Evolutionary conservation across 2,329 filamentous ascomycete genomes (phyloP), one percentile per base, ranked within the genome.

Genomic region (Fusarium kyushuense): DNA sequence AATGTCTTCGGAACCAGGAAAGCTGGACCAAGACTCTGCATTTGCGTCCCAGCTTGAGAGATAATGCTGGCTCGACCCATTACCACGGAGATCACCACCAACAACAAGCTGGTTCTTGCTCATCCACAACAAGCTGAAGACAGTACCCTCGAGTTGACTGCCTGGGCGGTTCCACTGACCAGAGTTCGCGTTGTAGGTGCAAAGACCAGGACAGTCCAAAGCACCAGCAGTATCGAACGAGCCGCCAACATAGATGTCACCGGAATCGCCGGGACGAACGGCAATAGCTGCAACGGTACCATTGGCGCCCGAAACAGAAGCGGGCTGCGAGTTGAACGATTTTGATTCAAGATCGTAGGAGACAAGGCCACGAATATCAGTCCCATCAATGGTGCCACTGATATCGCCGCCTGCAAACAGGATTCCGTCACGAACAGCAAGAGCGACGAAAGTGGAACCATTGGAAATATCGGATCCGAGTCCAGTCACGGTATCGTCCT

Each of bases 391-490:
- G 2, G 81, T 88, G 46, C 95, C 96, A 25, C 87, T 90, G 42
- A 99, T 82, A 40, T 86, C 86, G 23, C 96, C 96, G 71, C 95
- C 96, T 25, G 92, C 93, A 75, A 90, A 98, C 6, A 98, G 84
- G 21, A 87, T 86, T 58, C 90, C 87, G 14, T 84, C 86, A 43
- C 89, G 83, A 16, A 92, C 81, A 19, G 88, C 90, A 65, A 98
- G 80, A 3, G 94, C 84, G 27, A 90, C 79, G 76, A 98, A 91
- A 0, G 89, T 91, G 1, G 95, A 96, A 72, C 91, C 89, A 8
- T 85, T 81, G 14, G 90, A 86, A 45, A 97, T 79, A 14, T 86
- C 88, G 2, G 86, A 81, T 4, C 86, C 85, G 49, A 97, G 82
- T 12, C 95, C 95, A 27, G 85, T 89, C 17, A 96, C 84, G 63